Evolutionary conservation across 2,329 filamentous ascomycete genomes (phyloP).

Genomic region (Nemania sp.): DNA sequence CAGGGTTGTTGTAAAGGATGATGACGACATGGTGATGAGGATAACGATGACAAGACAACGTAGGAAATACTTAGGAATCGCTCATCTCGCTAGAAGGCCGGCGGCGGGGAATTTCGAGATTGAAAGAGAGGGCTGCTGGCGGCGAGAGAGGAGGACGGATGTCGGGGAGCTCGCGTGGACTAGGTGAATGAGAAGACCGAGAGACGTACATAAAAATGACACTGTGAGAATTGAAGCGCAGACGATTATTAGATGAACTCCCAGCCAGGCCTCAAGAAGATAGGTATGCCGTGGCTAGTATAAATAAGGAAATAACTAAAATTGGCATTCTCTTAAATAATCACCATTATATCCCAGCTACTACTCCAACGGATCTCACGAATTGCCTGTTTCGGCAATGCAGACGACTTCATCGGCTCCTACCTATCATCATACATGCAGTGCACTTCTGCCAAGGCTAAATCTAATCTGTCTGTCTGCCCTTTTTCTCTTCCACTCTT

Average conservation of each 20-base stretch:
- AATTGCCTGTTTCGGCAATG: constrained; percentile 1
- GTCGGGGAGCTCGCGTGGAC: not conserved
- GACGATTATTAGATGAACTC: not conserved
- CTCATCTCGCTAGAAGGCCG: not conserved
- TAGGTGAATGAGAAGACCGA: not conserved
- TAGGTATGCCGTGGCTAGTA: too few species aligned
- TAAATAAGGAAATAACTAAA: not conserved
- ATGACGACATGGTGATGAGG: not conserved
- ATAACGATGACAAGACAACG: not conserved
- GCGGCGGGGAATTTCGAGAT: not conserved
- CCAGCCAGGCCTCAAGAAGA: too few species aligned
- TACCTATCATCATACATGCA: too few species aligned
- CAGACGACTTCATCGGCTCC: not conserved
- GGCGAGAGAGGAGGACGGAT: not conserved
- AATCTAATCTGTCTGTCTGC: too few species aligned
- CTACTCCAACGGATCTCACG: not conserved
- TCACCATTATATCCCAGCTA: not conserved
- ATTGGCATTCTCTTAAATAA: not conserved
- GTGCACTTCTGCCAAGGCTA: not conserved
- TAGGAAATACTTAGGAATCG: not conserved
- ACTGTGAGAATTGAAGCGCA: not conserved
- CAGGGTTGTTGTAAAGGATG: not conserved
- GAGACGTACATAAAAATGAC: too few species aligned
- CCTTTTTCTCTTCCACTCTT: not conserved
- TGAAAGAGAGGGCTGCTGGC: not conserved